phyloP scores from a whole-genome alignment of 2,329 filamentous ascomycete genomes.

The Aspergillus brunneoviolaceus region DNA sequence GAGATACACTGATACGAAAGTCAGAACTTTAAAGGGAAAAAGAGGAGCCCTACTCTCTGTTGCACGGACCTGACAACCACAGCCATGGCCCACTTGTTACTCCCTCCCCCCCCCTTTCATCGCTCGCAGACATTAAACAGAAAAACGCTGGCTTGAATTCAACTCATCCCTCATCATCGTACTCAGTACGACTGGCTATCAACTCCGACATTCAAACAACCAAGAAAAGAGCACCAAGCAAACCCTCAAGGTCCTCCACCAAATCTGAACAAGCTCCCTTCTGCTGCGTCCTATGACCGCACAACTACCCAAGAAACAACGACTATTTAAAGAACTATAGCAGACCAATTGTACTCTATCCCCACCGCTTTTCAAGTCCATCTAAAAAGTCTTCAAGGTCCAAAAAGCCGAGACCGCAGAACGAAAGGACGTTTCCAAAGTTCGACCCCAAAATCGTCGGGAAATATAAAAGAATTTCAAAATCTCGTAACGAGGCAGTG shows the following conservation, averaged over 20 bases:
- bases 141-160: neutral
- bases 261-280: neutral
- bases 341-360: neutral
- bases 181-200: neutral
- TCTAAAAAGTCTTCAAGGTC: neutral
- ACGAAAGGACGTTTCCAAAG: neutral
- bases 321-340: neutral
- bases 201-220: neutral
- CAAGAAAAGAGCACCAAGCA: neutral
- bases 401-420: neutral
- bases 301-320: neutral
- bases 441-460: neutral
- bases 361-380: neutral
- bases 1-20: neutral
- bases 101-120: neutral
- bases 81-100: neutral
- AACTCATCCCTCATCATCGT: neutral
- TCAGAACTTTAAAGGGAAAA: neutral
- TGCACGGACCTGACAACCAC: neutral
- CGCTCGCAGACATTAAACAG: neutral
- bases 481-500: neutral
- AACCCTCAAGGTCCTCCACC: neutral
- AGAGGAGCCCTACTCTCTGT: neutral
- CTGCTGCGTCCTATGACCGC: neutral
- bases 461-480: neutral